Conservation (phyloP, 495 filamentous ascomycete species). For the Xylaria longipes region DNA sequence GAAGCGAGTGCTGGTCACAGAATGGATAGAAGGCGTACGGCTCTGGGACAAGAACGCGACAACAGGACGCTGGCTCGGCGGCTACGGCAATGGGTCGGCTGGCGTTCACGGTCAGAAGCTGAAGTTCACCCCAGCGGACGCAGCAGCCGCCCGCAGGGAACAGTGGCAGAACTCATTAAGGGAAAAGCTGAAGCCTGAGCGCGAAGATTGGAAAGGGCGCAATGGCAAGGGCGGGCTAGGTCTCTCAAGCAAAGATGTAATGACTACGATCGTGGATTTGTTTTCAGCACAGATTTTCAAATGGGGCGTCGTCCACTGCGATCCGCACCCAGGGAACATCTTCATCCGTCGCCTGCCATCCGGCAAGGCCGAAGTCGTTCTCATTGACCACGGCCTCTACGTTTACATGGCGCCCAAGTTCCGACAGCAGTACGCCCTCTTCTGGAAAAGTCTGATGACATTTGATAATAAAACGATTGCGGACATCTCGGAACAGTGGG, state of each 20-base stretch:
- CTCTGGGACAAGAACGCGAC: slow-evolving; percentile 88
- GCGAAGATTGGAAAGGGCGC: slow-evolving; percentile 76
- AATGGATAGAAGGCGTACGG: slow-evolving; percentile 95
- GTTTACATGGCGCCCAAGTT: slow-evolving; percentile 86
- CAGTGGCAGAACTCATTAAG: slow-evolving; percentile 51
- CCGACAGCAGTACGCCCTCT: slow-evolving; percentile 84
- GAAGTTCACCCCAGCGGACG: slow-evolving; percentile 52
- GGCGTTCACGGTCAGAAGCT: slow-evolving; percentile 75
- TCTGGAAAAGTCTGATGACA: slow-evolving; percentile 93
- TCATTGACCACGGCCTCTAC: slow-evolving; percentile 97
- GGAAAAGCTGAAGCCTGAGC: slow-evolving; percentile 75
- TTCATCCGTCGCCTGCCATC: slow-evolving; percentile 85
- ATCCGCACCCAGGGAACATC: slow-evolving; percentile 96
- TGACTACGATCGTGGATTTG: slow-evolving; percentile 94
- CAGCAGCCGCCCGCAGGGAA: slow-evolving; percentile 46
- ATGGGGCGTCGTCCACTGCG: slow-evolving; percentile 92
- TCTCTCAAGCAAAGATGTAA: slow-evolving; percentile 79
- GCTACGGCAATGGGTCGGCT: slow-evolving; percentile 74
- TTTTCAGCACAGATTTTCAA: slow-evolving; percentile 98
- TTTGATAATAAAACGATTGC: slow-evolving; percentile 86
- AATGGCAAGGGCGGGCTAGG: slow-evolving; percentile 79
- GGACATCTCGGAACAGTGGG: slow-evolving; percentile 76
- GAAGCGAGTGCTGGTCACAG: slow-evolving; percentile 86
- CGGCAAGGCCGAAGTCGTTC: slow-evolving; percentile 84
- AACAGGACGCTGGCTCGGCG: slow-evolving; percentile 75